Base-by-base conservation (phyloP, 1,284 basidiomycete species). In the Malassezia brasiliensis region DNA sequence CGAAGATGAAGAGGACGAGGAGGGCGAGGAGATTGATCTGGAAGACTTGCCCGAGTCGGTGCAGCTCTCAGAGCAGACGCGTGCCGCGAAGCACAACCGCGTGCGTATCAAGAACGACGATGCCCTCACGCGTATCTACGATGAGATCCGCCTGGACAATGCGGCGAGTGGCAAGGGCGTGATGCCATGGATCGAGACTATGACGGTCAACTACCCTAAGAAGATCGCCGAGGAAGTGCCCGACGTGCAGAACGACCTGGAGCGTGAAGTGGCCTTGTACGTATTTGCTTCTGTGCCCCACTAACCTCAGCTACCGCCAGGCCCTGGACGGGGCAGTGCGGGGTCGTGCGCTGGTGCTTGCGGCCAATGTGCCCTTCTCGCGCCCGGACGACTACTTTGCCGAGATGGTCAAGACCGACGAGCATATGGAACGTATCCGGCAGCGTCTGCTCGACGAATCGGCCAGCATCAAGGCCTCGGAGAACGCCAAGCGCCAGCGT, bases 341-440 rank as follows among this genome's bases (percentile, higher is more conserved):
- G 37, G 90, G 90, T 0, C 84, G 83, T 47, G 74, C 81, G 19
- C 83, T 88, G 30, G 88, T 88, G 44, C 84, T 86, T 67, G 82
- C 85, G 63, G 80, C 82, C 42, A 77, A 77, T 40, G 81, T 93
- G 62, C 84, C 89, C 1, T 98, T 96, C 77, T 85, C 86, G 10
- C 85, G 94, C n/a, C 93, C 93, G 0, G 68, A 81, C 0, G 94
- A 98, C 78, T 98, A 90, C 76, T 98, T 96, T 69, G 93, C 93
- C 19, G 93, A 98, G 78, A 98, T 98, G 93, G 86, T 96, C 68
- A 98, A 98, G 78, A 86, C 85, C 25, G 94, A 98, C 71, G 81
- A 88, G 20, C 94, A 98, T 78, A 98, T 98, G 94, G 90, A 96
- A 75, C 83, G 89, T 46, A 88, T 98, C 66, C 85, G 94, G 48